These are phyloP conservation scores for Platanthera guangdongensis DNA, from an alignment of 106 monocot genomes.

Conservation along the genomic window DNA sequence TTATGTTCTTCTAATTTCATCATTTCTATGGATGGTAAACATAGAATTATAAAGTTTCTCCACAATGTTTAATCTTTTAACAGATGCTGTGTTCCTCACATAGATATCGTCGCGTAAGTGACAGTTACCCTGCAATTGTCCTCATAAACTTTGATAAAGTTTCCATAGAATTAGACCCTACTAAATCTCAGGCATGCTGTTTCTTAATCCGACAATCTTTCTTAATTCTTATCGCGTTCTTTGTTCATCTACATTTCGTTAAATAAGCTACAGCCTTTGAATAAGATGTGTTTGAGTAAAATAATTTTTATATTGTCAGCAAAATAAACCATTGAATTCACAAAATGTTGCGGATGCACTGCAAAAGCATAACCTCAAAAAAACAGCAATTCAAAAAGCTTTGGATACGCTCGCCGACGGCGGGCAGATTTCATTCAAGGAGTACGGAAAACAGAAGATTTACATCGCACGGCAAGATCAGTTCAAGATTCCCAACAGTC, in stretches of 20 bases:
- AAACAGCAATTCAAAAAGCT: conserved; percentile 85
- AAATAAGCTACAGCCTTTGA: not conserved
- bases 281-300: not conserved
- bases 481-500: conserved; percentile 69
- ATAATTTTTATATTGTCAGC: conserved; percentile 30
- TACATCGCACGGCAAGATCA: conserved; percentile 92
- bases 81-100: not conserved
- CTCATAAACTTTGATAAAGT: not conserved
- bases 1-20: not conserved
- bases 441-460: conserved; percentile 96
- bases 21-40: not conserved
- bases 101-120: not conserved
- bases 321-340: conserved; percentile 86
- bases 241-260: not conserved
- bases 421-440: conserved; percentile 87
- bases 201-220: not conserved
- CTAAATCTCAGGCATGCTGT: not conserved
- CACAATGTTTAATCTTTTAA: not conserved
- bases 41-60: not conserved
- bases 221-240: not conserved
- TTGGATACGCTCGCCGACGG: conserved; percentile 65
- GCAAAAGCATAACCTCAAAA: conserved; percentile 92
- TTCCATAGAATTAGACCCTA: not conserved
- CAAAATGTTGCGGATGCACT: conserved; percentile 95
- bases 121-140: not conserved